Percentiles rank a stretch among this genome's conserved stretches.
phyloP scores from a whole-genome alignment of 2,329 filamentous ascomycete genomes.

The Beauveria pseudobassiana region DNA sequence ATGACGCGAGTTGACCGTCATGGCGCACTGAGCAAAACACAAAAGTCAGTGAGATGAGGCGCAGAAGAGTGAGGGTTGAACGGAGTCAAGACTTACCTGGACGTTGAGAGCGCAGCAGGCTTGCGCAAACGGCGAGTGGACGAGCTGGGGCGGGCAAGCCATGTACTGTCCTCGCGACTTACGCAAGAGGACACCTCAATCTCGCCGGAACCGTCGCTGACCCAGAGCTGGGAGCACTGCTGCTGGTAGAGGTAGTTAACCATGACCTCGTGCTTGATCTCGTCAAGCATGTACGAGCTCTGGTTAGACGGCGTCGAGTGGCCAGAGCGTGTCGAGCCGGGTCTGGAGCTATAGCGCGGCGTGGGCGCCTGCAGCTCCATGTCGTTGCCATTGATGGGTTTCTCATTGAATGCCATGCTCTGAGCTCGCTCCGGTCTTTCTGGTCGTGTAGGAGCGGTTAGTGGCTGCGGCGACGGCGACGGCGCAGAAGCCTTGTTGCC shows the following conservation, averaged over 20 bases:
- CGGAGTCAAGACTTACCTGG: constrained; percentile 39
- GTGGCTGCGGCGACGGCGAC: constrained; percentile 11
- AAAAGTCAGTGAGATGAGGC: not conserved
- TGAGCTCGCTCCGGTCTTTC: constrained; percentile 17
- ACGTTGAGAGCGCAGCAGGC: constrained; percentile 65
- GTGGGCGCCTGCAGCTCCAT: constrained; percentile 43
- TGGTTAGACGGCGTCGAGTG: constrained; percentile 32
- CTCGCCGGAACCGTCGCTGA: constrained; percentile 59
- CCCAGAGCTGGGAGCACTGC: constrained; percentile 68
- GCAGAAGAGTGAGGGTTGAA: not conserved
- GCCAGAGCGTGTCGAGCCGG: constrained; percentile 41
- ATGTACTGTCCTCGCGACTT: constrained; percentile 63
- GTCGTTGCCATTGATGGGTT: constrained; percentile 30
- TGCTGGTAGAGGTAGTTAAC: constrained; percentile 77
- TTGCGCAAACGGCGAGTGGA: constrained; percentile 53
- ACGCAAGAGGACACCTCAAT: constrained; percentile 63
- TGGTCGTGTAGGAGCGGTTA: constrained; percentile 15
- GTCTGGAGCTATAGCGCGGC: constrained; percentile 41
- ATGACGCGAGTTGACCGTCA: constrained; percentile 78
- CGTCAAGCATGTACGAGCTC: constrained; percentile 54
- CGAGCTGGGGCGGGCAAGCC: constrained; percentile 61
- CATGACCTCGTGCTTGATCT: constrained; percentile 77
- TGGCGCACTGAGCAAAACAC: constrained; percentile 49
- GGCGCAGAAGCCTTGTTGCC: constrained; percentile 13
- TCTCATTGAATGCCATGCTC: constrained; percentile 28